Evolutionary conservation across 1,284 basidiomycete genomes (phyloP), one percentile per base, ranked within the genome.

Genomic region (Ustanciosporium gigantosporum): DNA sequence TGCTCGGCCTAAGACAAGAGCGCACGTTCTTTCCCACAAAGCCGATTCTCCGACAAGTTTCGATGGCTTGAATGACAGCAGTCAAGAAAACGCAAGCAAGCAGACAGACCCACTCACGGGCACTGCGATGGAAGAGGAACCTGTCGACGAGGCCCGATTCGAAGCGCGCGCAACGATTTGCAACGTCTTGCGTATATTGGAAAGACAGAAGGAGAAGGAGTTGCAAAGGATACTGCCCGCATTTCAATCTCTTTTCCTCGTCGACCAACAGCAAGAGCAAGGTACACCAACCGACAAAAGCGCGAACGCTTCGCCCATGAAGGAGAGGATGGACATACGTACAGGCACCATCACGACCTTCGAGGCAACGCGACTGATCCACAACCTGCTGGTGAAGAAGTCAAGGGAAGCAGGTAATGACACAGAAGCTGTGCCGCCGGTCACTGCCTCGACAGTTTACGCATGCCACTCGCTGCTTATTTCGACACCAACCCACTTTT

Each of bases 381-480:
- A 53, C 9, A 25, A 59, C 36, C 23, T 25, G 5, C 21, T 13
- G 27, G 27, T 19, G 31, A 34, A 2, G 2, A 37, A 37, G 14
- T 11, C 36, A 6, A 16, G 6, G 14, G 20, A 22, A 22, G 31
- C 11, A 23, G 37, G 14, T 17, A 35, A 6, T 20, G 7, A 13
- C 8, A 3, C 4, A 25, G 15, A 15, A 27, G 25, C 19, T 17
- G 36, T 37, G 7, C 25, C 25, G 24, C 25, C 36, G 16, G 22
- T 66, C 15, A 59, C 55, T n/a, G 51, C 60, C 3, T 37, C 51
- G 31, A 70, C 60, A 8, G 70, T 83, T 8, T 84, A 89, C 55
- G 89, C 88, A 0, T 82, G 87, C 0, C 91, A 95, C 78, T 83
- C 83, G 46, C 83, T 86, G 53, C 79, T 96, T 57, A 88, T 94